phyloP scores from a whole-genome alignment of 2,329 filamentous ascomycete species.

The Nannizzia gypsea region DNA sequence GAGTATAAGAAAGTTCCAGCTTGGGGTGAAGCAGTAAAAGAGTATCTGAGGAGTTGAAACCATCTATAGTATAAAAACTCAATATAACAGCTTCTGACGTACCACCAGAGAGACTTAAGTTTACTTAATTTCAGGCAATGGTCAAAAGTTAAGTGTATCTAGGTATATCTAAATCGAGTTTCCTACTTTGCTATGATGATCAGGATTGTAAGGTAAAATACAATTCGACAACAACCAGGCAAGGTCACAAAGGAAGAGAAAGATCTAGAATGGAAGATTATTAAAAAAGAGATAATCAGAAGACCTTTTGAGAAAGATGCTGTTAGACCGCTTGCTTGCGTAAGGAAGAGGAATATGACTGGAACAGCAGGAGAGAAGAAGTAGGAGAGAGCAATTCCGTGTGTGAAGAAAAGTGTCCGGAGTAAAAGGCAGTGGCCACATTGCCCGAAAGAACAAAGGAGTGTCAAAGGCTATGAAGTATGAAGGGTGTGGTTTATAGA shows the following conservation, averaged over 20 bases:
- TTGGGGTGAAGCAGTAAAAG: constrained; percentile 46
- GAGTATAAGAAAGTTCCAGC: constrained; percentile 47
- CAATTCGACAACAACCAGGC: not conserved
- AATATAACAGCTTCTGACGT: too few relatives aligned
- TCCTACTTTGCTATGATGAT: not conserved
- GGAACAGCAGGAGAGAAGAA: not conserved
- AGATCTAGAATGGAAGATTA: not conserved
- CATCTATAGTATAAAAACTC: not conserved
- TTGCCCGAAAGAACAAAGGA: not conserved
- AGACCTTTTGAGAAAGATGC: not conserved
- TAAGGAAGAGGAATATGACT: not conserved
- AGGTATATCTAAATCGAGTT: not conserved
- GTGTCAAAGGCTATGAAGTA: not conserved
- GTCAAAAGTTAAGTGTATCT: not conserved
- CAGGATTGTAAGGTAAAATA: constrained; percentile 1
- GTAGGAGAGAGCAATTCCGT: not conserved
- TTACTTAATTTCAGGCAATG: too few relatives aligned
- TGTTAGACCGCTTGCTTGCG: not conserved
- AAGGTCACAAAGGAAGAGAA: not conserved
- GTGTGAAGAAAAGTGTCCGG: not conserved
- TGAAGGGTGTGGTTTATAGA: not conserved
- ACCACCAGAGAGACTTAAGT: too few relatives aligned
- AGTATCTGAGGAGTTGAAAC: constrained; percentile 32
- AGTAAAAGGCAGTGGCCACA: not conserved
- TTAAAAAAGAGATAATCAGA: not conserved